phyloP scores from a whole-genome alignment of 352 stramenopile genomes.

The Paralagenidium karlingii region DNA sequence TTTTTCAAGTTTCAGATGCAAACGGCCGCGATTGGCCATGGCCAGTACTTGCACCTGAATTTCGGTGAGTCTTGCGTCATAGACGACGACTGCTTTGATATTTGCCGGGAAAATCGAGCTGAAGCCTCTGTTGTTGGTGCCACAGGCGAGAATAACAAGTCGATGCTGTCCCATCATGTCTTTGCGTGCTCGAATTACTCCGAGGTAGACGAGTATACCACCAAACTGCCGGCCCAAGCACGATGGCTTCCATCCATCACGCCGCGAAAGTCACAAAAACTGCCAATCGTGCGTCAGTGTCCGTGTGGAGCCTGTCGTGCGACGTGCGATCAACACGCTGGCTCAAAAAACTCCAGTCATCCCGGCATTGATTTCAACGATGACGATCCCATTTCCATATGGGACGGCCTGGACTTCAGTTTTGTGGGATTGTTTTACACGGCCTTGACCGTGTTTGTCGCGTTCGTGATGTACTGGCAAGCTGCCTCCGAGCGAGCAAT shows the following conservation, averaged over 20 bases:
- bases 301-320: conserved; percentile 54
- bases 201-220: conserved; percentile 13
- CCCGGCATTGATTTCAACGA: conserved; percentile 23
- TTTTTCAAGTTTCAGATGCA: conserved; percentile 86
- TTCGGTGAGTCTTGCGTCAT: conserved; percentile 29
- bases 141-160: too few relatives aligned
- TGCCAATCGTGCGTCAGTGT: too few relatives aligned
- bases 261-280: conserved; percentile 22
- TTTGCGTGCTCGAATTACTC: conserved; percentile 75
- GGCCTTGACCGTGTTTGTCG: conserved; percentile 17
- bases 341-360: conserved; percentile 1
- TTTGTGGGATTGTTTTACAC: conserved; percentile 52
- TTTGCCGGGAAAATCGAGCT: not conserved
- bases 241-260: conserved; percentile 56
- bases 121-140: conserved; percentile 1
- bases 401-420: conserved; percentile 43
- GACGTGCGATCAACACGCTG: conserved; percentile 52
- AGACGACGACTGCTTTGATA: conserved; percentile 34
- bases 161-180: too few relatives aligned
- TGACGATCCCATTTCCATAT: conserved; percentile 52
- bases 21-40: conserved; percentile 74
- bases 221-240: conserved; percentile 40
- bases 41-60: conserved; percentile 72
- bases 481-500: too few relatives aligned
- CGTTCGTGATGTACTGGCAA: conserved; percentile 27